Evolutionary conservation across 75 land plant genomes (phyloP), one percentile per base, ranked within the genome.

Genomic region (Sequoia sempervirens): DNA sequence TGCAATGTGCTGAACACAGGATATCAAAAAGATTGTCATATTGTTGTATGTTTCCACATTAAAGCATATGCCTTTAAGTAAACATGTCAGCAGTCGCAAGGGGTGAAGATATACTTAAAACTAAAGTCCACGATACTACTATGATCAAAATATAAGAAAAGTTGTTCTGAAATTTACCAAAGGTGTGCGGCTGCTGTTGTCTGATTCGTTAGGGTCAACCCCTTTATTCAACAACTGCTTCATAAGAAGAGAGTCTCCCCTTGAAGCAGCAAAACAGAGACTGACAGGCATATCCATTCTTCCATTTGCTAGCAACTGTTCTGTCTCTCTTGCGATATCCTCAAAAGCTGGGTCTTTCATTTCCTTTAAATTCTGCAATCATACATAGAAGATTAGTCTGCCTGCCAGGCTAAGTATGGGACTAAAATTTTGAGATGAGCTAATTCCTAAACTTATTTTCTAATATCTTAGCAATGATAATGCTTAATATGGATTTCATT

Each of bases 121-220:
- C 7, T 20, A 20, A 45, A 43, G 32, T 0, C 47, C 4, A 78
- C 1, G 26, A 75, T 37, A 38, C 10, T 38, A 18, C 20, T 34
- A 34, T 37, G 78, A 75, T 18, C 78, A 75, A 13, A 74, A 37
- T 74, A 56, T 18, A 56, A 18, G 20, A 74, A 32, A 37, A 17
- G 2, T 53, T 18, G n/a, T 82, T 14, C 5, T 34, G 23, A 23
- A 32, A 58, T 64, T 61, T 79, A 93, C 94, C 91, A 93, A 75
- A 72, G 94, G 88, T 15, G 94, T 93, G 46, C 86, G 87, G 47
- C 93, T 90, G 80, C 80, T 85, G 85, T 79, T 85, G 85, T 92
- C 94, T 32, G 91, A 41, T 87, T 86, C 89, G 83, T 89, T 85
- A 41, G 94, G 92, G 82, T 93, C 94, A 17, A 83, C 61, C 66